Percentiles rank a stretch among this genome's conserved stretches.
These are phyloP conservation scores for Starmerella etchellsii DNA, from an alignment of 805 yeast genomes.

Conservation along the genomic window DNA sequence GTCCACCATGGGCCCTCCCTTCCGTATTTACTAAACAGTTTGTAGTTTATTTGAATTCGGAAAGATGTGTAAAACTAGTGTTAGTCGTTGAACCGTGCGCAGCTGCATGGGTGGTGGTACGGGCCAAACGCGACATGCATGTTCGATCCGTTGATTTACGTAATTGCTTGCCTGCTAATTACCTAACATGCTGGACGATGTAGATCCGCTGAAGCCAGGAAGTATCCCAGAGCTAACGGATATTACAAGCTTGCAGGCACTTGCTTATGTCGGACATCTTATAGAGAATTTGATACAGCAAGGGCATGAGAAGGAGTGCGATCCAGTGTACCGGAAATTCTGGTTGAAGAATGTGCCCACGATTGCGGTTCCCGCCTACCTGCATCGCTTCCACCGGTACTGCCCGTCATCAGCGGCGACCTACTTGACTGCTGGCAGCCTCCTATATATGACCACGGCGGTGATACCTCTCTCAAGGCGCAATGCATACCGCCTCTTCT, in stretches of 20 bases:
- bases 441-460: slow-evolving; percentile 25
- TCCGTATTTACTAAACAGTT: slow-evolving; percentile 97
- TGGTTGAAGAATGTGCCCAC: slow-evolving; percentile 22
- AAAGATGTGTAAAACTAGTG: no score
- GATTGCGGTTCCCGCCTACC: slow-evolving; percentile 25
- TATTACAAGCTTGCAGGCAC: slow-evolving; percentile 19
- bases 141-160: no score
- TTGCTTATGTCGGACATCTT: slow-evolving; percentile 18
- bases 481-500: slow-evolving; percentile 34
- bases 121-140: no score
- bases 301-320: no score
- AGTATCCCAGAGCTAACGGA: slow-evolving; percentile 7
- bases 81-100: no score
- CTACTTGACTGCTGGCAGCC: slow-evolving; percentile 28
- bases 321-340: slow-evolving; percentile 15
- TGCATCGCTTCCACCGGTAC: slow-evolving; percentile 29
- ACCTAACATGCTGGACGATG: no score
- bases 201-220: background rate
- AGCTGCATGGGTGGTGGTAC: no score
- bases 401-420: slow-evolving; percentile 30
- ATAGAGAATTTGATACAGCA: slow-evolving; percentile 1
- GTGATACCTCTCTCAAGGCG: slow-evolving; percentile 27
- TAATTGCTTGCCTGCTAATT: no score
- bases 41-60: no score
- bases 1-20: slow-evolving; percentile 99